phyloP scores from a whole-genome alignment of 495 filamentous ascomycete genomes.

The Staphylotrichum tortipilum region DNA sequence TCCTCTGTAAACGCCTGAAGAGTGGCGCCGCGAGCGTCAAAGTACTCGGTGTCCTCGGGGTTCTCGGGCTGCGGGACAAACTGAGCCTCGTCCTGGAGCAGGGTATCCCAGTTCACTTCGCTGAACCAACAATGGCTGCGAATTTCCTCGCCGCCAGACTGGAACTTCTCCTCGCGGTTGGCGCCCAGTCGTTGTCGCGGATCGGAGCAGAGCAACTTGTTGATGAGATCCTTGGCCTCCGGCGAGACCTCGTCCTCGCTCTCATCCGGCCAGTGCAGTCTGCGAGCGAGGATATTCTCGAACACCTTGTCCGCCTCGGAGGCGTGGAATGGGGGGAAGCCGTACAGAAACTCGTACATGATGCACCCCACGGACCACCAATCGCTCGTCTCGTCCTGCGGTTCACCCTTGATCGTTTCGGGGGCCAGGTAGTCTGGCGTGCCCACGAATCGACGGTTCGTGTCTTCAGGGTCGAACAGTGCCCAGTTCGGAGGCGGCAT shows the following conservation, averaged over 20 bases:
- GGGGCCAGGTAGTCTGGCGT: conserved; percentile 96
- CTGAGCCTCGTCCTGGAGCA: conserved; percentile 85
- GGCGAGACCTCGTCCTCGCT: conserved; percentile 63
- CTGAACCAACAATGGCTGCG: conserved; percentile 82
- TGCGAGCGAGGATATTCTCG: conserved; percentile 84
- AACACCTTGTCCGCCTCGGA: conserved; percentile 88
- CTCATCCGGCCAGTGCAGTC: conserved; percentile 77
- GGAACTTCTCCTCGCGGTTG: conserved; percentile 69
- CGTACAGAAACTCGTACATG: conserved; percentile 94
- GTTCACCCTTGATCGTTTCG: conserved; percentile 89
- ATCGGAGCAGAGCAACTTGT: conserved; percentile 75
- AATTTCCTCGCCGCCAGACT: conserved; percentile 82
- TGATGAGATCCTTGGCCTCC: conserved; percentile 89
- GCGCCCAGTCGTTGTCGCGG: conserved; percentile 72
- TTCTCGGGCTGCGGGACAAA: conserved; percentile 92
- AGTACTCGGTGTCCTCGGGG: conserved; percentile 96
- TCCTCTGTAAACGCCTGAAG: conserved; percentile 86
- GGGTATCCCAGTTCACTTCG: conserved; percentile 78
- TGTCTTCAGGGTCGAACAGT: conserved; percentile 91
- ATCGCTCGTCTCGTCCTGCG: conserved; percentile 96
- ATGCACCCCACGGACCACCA: conserved; percentile 99
- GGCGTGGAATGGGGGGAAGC: conserved; percentile 85
- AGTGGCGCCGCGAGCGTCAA: conserved; percentile 84
- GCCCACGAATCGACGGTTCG: conserved; percentile 86
- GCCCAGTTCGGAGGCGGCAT: conserved; percentile 96